Evolutionary conservation across 2,329 filamentous ascomycete genomes (phyloP), one percentile per base, ranked within the genome.

Genomic region (Aspergillus intermedius): DNA sequence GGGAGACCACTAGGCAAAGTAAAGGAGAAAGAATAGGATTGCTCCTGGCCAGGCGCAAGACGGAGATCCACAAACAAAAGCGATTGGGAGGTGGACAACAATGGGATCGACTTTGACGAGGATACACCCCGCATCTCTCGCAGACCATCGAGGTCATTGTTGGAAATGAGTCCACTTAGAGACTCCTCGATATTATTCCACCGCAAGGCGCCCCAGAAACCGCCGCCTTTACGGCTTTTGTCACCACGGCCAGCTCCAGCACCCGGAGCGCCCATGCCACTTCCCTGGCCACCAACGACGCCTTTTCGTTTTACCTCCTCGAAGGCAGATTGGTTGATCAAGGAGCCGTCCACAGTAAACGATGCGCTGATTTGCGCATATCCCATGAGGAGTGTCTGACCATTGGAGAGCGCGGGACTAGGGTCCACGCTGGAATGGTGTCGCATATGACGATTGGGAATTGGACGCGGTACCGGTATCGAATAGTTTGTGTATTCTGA

Each of bases 231-330:
- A 1, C 76, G 77, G 40, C 61, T 57, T 32, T 67, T 67, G 4
- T 66, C 64, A 43, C 49, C 47, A 25, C 53, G 55, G 35, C 56
- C 39, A 5, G 49, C 51, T 13, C 80, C 78, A 55, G 94, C 88
- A 30, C 64, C 68, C 39, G 64, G 55, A 8, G 95, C 74, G 9
- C 88, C 88, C 30, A 90, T 89, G 40, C 88, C 88, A 32, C 88
- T 88, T 21, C 77, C 77, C 61, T 95, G 89, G 1, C 87, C 87
- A 44, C 89, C 88, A 4, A 95, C 81, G 5, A 95, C 89, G 2
- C 88, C 91, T 70, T 95, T 96, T 50, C 91, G 81, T 68, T 98
- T 98, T 35, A 97, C 91, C 60, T 94, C 88, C 63, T 98, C 93
- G 60, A 98, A 98, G 0, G 88, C 88, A 0, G 83, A 83, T 35